These are phyloP conservation scores for Myxozyma monticola DNA, from an alignment of 805 yeast genomes.

Conservation along the genomic window DNA sequence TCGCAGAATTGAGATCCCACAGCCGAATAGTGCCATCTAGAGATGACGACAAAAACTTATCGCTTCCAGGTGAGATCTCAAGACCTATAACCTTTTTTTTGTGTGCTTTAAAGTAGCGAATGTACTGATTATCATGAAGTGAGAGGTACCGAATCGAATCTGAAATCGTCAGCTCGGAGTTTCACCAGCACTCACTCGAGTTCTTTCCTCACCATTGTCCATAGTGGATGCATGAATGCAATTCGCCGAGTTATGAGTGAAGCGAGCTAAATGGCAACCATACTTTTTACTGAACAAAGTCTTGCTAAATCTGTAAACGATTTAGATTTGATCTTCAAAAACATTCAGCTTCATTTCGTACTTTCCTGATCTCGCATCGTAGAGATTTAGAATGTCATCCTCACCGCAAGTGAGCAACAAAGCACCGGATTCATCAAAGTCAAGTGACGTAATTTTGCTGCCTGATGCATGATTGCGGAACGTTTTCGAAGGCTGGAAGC, in stretches of 20 bases:
- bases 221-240: conserved; percentile 84
- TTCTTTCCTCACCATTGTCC: conserved; percentile 58
- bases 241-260: conserved; percentile 70
- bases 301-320: conserved; percentile 41
- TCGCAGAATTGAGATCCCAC: conserved; percentile 80
- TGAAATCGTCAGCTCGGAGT: conserved; percentile 12
- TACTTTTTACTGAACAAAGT: conserved; percentile 83
- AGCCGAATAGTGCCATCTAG: conserved; percentile 75
- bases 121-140: conserved; percentile 71
- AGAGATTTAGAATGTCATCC: conserved; percentile 80
- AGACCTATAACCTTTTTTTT: conserved; percentile 69
- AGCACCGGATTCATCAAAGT: conserved; percentile 82
- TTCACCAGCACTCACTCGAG: neutral
- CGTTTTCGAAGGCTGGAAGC: conserved; percentile 49
- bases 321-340: neutral
- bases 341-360: conserved; percentile 39
- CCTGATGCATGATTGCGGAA: conserved; percentile 46
- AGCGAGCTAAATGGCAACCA: conserved; percentile 84
- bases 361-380: conserved; percentile 69
- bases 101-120: conserved; percentile 88
- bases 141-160: conserved; percentile 65
- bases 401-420: conserved; percentile 72
- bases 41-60: conserved; percentile 64
- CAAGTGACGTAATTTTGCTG: conserved; percentile 45
- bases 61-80: conserved; percentile 70